Base-by-base conservation (phyloP, 495 filamentous ascomycete genomes). In the Penicillium pancosmium region DNA sequence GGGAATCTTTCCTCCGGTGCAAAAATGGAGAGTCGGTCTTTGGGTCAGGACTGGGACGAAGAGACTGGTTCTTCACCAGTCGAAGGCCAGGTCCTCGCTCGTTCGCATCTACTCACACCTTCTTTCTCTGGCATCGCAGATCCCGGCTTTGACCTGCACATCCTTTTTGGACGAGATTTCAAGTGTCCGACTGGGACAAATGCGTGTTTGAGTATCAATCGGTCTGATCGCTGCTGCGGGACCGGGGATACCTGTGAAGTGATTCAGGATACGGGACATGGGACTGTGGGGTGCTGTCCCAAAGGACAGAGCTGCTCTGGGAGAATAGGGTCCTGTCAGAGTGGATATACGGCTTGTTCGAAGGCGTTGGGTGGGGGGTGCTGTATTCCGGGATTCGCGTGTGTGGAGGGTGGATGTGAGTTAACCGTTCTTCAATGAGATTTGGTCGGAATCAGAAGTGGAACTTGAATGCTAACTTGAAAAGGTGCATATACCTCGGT, bases 271-370 rank as follows among this genome's bases (percentile, higher is more conserved):
- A 88, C 84, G 2, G 90, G 89, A 0, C 73, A 83, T 35, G 91
- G 91, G 0, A 82, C 84, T 54, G 90, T 97, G 2, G 94, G 92
- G 3, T 98, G 93, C 69, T 98, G 93, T 78, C 88, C 88, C 15
- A 70, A 71, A 31, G 92, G 92, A 3, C 69, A 82, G 63, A 83
- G 66, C 5, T 98, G 94, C 71, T 77, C 80, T 5, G 86, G 88
- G 7, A 72, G 74, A 7, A 83, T 96, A 41, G 78, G 79, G 0
- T 68, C 67, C 3, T 98, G 93, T 65, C 73, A 77, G 51, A 69
- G 68, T 1, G 87, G 85, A 13, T 88, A 91, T 69, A 82, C 82
- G 12, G 78, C 80, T 21, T 98, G 94, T 66, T 78, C 86, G 2
- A 77, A 80, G 16, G 81, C 78, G 33, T 61, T 87, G 15, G 93